Conservation (phyloP, 2,329 filamentous ascomycete genomes). For the Pseudocercospora eumusae region DNA sequence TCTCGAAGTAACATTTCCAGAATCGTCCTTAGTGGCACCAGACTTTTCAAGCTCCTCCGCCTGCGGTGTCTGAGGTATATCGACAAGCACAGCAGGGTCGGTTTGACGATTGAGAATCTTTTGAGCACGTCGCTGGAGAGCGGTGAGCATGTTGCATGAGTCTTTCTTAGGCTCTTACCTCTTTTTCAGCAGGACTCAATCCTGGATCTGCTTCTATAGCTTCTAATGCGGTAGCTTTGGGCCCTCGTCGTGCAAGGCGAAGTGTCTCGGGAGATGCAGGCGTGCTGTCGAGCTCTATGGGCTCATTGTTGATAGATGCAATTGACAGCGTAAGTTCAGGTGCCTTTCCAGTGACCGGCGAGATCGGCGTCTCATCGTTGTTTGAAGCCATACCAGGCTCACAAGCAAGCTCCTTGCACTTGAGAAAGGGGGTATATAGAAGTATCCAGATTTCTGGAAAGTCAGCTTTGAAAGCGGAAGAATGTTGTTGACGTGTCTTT, state of each 20-base stretch:
- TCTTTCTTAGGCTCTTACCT: constrained; percentile 14
- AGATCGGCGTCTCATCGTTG: constrained; percentile 29
- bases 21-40: constrained; percentile 14
- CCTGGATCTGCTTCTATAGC: constrained; percentile 20
- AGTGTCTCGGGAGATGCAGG: constrained; percentile 34
- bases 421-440: not conserved
- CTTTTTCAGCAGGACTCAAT: constrained; percentile 33
- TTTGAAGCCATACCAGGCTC: constrained; percentile 18
- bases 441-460: not conserved
- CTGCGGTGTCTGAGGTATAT: constrained; percentile 47
- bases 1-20: not conserved
- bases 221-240: constrained; percentile 23
- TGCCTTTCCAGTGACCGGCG: constrained; percentile 30
- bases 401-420: not conserved
- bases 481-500: not conserved
- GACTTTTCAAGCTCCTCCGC: constrained; percentile 48
- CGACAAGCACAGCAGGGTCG: constrained; percentile 50
- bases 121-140: constrained; percentile 32
- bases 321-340: constrained; percentile 43
- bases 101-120: constrained; percentile 43
- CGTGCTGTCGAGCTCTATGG: constrained; percentile 49
- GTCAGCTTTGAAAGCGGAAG: not conserved
- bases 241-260: constrained; percentile 19
- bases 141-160: not conserved
- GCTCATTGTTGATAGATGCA: constrained; percentile 47